Evolutionary conservation across 2,329 filamentous ascomycete genomes (phyloP).

Genomic region (Cladosporium sphaerospermum): DNA sequence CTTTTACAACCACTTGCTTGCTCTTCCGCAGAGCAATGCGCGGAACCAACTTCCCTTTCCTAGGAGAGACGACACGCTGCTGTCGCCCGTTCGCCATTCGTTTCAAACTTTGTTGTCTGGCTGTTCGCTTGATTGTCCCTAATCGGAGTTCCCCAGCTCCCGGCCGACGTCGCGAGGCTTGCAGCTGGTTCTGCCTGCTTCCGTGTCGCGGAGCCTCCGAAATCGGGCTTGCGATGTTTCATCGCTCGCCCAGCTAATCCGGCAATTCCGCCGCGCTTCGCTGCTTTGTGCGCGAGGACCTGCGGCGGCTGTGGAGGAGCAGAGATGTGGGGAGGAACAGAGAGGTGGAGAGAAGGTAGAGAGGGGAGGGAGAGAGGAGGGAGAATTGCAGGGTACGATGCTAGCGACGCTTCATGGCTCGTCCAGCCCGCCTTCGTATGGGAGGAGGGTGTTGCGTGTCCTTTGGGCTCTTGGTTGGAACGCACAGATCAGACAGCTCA

Average conservation of each 20-base stretch:
- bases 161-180: background rate
- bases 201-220: constrained; percentile 7
- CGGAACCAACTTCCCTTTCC: background rate
- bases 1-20: background rate
- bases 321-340: background rate
- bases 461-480: no score
- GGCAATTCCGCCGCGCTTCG: constrained; percentile 6
- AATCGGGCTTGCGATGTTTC: background rate
- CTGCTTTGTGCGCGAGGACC: constrained; percentile 6
- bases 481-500: no score
- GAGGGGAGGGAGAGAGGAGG: background rate
- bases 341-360: background rate
- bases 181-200: constrained; percentile 7
- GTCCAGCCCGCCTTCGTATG: background rate
- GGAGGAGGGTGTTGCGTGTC: background rate
- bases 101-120: constrained; percentile 1
- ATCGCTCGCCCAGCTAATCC: constrained; percentile 3
- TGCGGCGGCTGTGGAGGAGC: background rate
- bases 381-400: background rate
- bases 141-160: background rate
- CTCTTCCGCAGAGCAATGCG: background rate
- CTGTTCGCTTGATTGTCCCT: constrained; percentile 4
- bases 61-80: background rate
- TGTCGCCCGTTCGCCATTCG: constrained; percentile 3
- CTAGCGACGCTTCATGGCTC: background rate